Evolutionary conservation across 2,329 filamentous ascomycete species (phyloP).

Genomic region (Phaeosphaeriaceae sp.): DNA sequence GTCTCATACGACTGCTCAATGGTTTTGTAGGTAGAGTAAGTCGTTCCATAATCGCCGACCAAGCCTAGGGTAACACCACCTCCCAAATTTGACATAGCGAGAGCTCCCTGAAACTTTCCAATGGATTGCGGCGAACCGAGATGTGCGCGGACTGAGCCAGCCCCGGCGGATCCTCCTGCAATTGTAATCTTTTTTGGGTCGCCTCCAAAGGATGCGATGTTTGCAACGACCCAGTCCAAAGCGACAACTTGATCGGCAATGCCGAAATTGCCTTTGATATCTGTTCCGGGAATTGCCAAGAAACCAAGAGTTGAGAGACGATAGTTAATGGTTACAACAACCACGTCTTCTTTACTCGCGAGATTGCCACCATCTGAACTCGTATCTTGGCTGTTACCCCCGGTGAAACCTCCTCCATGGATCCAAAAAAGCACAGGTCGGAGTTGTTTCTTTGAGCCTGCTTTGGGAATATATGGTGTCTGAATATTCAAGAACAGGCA

Average conservation of each 20-base stretch:
- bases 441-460: slow-evolving; percentile 48
- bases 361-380: slow-evolving; percentile 62
- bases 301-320: slow-evolving; percentile 65
- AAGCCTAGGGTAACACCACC: slow-evolving; percentile 64
- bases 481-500: slow-evolving; percentile 60
- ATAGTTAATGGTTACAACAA: slow-evolving; percentile 67
- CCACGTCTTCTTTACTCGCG: slow-evolving; percentile 64
- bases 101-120: slow-evolving; percentile 55
- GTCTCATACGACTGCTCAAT: slow-evolving; percentile 59
- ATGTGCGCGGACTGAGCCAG: slow-evolving; percentile 62
- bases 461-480: slow-evolving; percentile 48
- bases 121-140: slow-evolving; percentile 58
- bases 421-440: slow-evolving; percentile 60
- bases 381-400: slow-evolving; percentile 50
- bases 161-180: slow-evolving; percentile 59
- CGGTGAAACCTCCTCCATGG: slow-evolving; percentile 63
- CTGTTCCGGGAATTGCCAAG: slow-evolving; percentile 62
- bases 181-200: slow-evolving; percentile 56
- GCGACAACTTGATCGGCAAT: slow-evolving; percentile 60
- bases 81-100: slow-evolving; percentile 61
- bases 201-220: slow-evolving; percentile 57
- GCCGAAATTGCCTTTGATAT: slow-evolving; percentile 62
- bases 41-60: slow-evolving; percentile 62
- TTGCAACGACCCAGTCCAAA: slow-evolving; percentile 55
- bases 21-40: slow-evolving; percentile 65